These are phyloP conservation scores for Echites panduratus DNA, from an alignment of 257 asterid genomes.

Conservation along the genomic window DNA sequence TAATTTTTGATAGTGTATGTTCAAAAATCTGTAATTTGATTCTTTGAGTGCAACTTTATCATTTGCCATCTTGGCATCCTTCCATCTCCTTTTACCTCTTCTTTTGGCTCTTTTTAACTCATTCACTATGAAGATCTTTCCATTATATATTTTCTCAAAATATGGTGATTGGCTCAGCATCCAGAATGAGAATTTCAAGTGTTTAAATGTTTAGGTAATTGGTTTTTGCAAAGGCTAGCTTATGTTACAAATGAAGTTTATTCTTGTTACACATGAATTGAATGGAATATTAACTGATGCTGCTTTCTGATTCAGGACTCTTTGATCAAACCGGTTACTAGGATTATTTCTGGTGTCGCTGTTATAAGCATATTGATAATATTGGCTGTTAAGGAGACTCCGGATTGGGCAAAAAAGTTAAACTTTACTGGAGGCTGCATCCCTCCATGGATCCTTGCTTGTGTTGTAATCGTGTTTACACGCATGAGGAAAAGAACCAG, in stretches of 20 bases:
- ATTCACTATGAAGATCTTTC: background rate
- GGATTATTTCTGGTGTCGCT: slow-evolving; percentile 55
- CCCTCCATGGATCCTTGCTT: slow-evolving; percentile 83
- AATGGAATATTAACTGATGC: background rate
- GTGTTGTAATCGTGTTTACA: slow-evolving; percentile 66
- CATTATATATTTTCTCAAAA: background rate
- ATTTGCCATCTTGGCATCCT: background rate
- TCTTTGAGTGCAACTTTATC: background rate
- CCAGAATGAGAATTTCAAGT: background rate
- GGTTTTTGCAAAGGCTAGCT: background rate
- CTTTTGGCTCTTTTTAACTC: background rate
- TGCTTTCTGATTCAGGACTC: slow-evolving; percentile 52
- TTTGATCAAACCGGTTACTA: slow-evolving; percentile 57
- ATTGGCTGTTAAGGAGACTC: slow-evolving; percentile 54
- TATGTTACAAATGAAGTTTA: background rate
- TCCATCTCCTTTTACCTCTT: background rate
- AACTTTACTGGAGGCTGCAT: slow-evolving; percentile 39
- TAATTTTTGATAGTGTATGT: background rate
- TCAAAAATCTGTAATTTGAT: background rate
- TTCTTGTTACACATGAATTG: background rate
- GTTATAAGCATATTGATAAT: slow-evolving; percentile 40
- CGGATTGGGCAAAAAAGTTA: slow-evolving; percentile 55
- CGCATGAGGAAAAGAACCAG: too few relatives aligned
- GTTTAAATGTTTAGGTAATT: background rate
- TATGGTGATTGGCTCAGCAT: background rate